Base-by-base conservation (phyloP, 2,329 filamentous ascomycete genomes). In the Pseudogymnoascus sp. region DNA sequence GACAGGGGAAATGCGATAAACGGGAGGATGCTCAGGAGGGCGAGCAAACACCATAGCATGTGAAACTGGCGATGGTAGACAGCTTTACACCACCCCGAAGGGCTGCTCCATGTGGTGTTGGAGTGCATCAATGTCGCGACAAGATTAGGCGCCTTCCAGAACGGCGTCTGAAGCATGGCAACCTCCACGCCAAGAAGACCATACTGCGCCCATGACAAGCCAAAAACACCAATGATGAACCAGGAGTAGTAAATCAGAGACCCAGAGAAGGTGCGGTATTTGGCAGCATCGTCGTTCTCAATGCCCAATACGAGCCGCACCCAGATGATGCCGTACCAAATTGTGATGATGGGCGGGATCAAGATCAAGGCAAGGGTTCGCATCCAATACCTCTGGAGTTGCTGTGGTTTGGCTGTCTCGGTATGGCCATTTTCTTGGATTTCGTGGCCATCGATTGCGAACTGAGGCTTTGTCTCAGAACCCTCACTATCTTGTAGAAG, bases 211-310 rank as follows among this genome's bases (percentile, higher is more conserved):
- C 38, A 43, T 11, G 25, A n/a, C 31, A 46, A 34, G 7, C 60
- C 60, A 6, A 61, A 43, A 34, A 46, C 38, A 61, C 60, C 37
- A 3, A 61, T 40, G 18, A 61, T 61, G 8, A 61, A 61, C 60
- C 60, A 61, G n/a, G 60, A 61, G n/a, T 31, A 43, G 11, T 31
- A 61, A 31, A 61, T 61, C 12, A 49, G 6, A 18, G 46, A 56
- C 46, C 46, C 46, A 1, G 46, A 56, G n/a, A 31, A 56, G 25
- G 14, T 12, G 46, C 46, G 25, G n/a, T 56, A 56, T 2, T 56
- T 56, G 25, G 3, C 25, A 5, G 46, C 46, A 31, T 34, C 25
- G 25, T 34, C 46, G 9, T 16, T 31, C 9, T 34, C n/a, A n/a
- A 34, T 16, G 9, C 46, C 46, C n/a, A 34, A 18, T 25, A 56